phyloP scores from a whole-genome alignment of 225 moss, liverwort and hornwort species.

The Polytrichum formosum region DNA sequence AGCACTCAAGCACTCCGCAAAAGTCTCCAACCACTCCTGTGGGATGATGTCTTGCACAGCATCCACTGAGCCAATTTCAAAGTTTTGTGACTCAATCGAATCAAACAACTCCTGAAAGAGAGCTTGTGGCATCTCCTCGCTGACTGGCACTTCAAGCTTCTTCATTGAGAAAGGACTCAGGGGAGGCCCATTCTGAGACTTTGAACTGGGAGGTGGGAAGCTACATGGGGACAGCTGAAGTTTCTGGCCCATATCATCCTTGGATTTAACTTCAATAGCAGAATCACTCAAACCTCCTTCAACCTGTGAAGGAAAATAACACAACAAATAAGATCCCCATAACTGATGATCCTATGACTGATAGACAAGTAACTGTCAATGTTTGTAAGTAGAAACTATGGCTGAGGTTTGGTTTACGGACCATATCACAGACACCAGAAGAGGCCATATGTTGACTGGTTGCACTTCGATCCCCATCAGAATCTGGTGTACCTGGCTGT shows the following conservation, averaged over 20 bases:
- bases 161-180: neutral
- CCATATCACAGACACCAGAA: constrained; percentile 6
- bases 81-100: neutral
- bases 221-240: neutral
- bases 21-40: constrained; percentile 1
- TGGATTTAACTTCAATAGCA: neutral
- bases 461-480: neutral
- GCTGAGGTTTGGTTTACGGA: neutral
- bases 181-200: neutral
- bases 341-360: no score
- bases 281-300: neutral
- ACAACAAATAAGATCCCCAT: neutral
- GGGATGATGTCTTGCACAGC: neutral
- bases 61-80: neutral
- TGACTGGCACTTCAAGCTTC: neutral
- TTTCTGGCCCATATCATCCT: neutral
- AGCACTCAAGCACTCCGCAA: neutral
- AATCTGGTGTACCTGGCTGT: neutral
- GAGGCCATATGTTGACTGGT: neutral
- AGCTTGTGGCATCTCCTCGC: neutral
- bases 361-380: no score
- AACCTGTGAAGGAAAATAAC: neutral
- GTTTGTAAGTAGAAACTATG: neutral
- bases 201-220: neutral
- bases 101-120: neutral